These are phyloP conservation scores for Fusarium metavorans DNA, from an alignment of 2,329 filamentous ascomycete genomes.

Conservation along the genomic window DNA sequence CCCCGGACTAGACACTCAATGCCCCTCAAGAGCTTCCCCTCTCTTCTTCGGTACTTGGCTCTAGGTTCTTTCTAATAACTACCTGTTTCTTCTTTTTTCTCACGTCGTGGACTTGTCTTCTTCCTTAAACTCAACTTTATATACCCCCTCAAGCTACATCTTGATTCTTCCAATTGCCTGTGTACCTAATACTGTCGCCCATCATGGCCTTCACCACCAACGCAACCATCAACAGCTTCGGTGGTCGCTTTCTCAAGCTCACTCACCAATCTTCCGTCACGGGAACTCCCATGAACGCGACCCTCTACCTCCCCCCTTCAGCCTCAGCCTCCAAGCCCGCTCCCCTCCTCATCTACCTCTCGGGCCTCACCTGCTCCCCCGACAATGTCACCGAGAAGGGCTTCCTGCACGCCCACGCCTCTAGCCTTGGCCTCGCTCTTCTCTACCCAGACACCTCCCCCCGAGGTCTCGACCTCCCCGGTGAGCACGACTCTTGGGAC, in stretches of 20 bases:
- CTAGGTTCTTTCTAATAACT: constrained; percentile 22
- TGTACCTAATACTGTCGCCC: constrained; percentile 1
- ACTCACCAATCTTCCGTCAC: constrained; percentile 84
- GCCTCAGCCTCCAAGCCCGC: constrained; percentile 67
- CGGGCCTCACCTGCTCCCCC: constrained; percentile 93
- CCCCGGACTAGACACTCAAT: constrained; percentile 8
- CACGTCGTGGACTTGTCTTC: neutral
- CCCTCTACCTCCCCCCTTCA: constrained; percentile 88
- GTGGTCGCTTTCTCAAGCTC: constrained; percentile 94
- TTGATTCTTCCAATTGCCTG: neutral
- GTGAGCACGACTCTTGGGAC: constrained; percentile 90
- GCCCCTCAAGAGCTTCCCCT: constrained; percentile 29
- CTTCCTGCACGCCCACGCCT: constrained; percentile 89
- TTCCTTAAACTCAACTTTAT: neutral
- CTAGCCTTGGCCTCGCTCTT: constrained; percentile 86
- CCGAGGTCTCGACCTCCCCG: constrained; percentile 81
- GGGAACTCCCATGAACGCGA: constrained; percentile 90
- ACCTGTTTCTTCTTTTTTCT: constrained; percentile 7
- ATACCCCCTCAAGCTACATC: neutral
- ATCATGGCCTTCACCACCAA: constrained; percentile 90
- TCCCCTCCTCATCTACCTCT: constrained; percentile 92
- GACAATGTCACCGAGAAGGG: constrained; percentile 87
- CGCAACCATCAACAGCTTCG: constrained; percentile 90
- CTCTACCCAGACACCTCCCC: constrained; percentile 96
- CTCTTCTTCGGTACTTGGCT: neutral